phyloP scores from a whole-genome alignment of 2,329 filamentous ascomycete species.

The Talaromyces funiculosus region DNA sequence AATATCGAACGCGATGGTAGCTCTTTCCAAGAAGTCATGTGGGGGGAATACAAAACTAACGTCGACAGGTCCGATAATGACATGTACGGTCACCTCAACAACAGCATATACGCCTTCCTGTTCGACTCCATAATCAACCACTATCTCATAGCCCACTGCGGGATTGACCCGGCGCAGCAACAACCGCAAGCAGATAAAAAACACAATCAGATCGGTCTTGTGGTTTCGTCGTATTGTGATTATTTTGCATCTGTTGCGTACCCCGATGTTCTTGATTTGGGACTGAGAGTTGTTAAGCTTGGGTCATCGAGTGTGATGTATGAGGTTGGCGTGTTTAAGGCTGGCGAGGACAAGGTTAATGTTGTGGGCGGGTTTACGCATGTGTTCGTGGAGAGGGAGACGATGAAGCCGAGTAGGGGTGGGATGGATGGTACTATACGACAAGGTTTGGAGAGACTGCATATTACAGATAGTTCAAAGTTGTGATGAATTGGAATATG shows the following conservation, averaged over 20 bases:
- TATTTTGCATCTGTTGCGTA: conserved; percentile 79
- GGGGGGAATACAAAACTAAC: not conserved
- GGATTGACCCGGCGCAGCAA: conserved; percentile 53
- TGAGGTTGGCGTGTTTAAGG: conserved; percentile 80
- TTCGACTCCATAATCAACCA: conserved; percentile 89
- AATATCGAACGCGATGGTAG: conserved; percentile 83
- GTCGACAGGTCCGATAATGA: conserved; percentile 75
- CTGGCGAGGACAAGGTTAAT: conserved; percentile 65
- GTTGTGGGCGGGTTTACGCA: conserved; percentile 83
- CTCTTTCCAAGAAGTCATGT: no score
- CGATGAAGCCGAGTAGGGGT: conserved; percentile 61
- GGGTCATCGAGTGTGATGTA: conserved; percentile 85
- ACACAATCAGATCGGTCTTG: conserved; percentile 68
- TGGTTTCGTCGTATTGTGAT: conserved; percentile 78
- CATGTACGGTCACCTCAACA: conserved; percentile 93
- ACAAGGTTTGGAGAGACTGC: conserved; percentile 53
- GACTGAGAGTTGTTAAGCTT: conserved; percentile 73
- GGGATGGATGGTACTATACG: conserved; percentile 40
- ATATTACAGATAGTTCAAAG: conserved; percentile 30
- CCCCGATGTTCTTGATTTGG: conserved; percentile 74
- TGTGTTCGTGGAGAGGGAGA: conserved; percentile 75
- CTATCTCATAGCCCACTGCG: conserved; percentile 75
- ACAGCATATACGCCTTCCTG: conserved; percentile 76
- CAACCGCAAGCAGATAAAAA: not conserved
- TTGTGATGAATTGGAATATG: conserved; percentile 19